A percentile compares a stretch with the other conserved stretches of the same genome.
Conservation (phyloP, 2,329 filamentous ascomycete species). For the Exophiala dermatitidis region DNA sequence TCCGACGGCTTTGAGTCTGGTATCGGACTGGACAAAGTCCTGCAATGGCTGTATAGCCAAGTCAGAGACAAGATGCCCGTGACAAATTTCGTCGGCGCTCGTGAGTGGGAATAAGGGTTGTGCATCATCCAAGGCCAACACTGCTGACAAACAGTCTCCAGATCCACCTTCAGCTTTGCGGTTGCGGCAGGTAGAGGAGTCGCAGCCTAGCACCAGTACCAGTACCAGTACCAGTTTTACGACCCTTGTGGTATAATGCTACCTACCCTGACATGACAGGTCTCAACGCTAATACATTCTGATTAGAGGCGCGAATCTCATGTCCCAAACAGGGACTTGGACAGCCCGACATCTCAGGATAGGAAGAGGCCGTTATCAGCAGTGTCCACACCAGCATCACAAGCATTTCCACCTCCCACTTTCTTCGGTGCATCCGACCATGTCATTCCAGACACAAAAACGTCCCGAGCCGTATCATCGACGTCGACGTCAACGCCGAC, state of each 20-base stretch:
- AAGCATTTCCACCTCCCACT: not conserved
- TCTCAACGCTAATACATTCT: no score
- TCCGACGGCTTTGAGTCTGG: no score
- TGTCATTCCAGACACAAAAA: not conserved
- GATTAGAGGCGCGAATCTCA: no score
- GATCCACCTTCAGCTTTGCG: not conserved
- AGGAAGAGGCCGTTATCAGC: conserved; percentile 1
- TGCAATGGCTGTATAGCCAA: no score
- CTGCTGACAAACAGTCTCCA: not conserved
- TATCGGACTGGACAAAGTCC: no score
- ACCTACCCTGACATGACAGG: no score
- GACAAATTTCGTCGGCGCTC: no score
- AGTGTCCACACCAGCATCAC: not conserved
- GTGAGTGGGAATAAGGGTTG: not conserved
- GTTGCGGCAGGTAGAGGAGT: not conserved
- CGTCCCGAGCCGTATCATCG: not conserved
- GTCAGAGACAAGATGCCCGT: no score
- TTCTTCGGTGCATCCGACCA: no score
- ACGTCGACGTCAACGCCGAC: not conserved
- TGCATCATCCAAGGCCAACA: not conserved
- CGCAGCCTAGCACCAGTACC: not conserved
- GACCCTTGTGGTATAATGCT: no score
- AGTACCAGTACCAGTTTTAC: no score
- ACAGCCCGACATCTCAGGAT: not conserved
- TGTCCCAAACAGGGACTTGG: no score